Evolutionary conservation across 2,329 filamentous ascomycete species (phyloP).

Genomic region (Curvularia sp.): DNA sequence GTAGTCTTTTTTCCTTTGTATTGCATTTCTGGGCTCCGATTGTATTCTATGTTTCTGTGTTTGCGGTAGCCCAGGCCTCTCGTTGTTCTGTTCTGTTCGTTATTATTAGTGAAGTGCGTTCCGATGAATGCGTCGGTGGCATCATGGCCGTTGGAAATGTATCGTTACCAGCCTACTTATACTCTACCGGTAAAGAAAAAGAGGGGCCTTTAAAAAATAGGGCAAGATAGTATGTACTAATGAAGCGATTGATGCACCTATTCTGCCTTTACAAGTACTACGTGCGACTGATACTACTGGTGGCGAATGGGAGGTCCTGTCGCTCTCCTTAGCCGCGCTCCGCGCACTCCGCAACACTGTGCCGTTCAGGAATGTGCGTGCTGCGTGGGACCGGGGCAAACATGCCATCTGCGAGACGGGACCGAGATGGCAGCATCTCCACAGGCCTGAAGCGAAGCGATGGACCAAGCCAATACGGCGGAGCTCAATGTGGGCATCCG

Average conservation of each 20-base stretch:
- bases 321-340: too few relatives aligned
- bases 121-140: neutral
- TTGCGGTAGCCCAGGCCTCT: neutral
- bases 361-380: too few relatives aligned
- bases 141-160: neutral
- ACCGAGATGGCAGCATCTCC: slow-evolving; percentile 8
- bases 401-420: neutral
- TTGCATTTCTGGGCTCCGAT: neutral
- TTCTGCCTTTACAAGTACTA: neutral
- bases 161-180: neutral
- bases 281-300: too few relatives aligned
- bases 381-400: too few relatives aligned
- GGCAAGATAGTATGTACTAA: neutral
- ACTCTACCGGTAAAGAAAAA: neutral
- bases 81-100: neutral
- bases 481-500: slow-evolving; percentile 7
- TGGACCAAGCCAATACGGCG: slow-evolving; percentile 6
- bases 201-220: neutral
- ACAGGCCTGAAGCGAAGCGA: neutral
- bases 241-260: neutral
- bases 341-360: too few relatives aligned
- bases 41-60: slow-evolving; percentile 7
- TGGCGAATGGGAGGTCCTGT: too few relatives aligned
- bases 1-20: slow-evolving; percentile 6
- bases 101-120: neutral